Percentiles rank a stretch among this genome's conserved stretches.
phyloP scores from a whole-genome alignment of 2,329 filamentous ascomycete species.

The Rhinocladiella mackenziei region DNA sequence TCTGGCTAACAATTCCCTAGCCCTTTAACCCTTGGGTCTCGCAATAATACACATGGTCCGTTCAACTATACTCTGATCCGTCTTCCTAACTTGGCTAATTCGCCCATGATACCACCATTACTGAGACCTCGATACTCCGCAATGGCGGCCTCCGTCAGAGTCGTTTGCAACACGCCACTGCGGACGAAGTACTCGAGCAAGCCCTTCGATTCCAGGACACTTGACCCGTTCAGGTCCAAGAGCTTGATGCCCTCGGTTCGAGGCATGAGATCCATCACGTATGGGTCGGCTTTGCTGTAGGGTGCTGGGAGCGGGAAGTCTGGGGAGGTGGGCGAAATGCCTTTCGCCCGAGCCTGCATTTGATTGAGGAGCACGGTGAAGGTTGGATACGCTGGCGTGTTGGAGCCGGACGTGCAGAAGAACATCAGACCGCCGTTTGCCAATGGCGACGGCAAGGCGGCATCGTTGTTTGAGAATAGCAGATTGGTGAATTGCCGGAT shows the following conservation, averaged over 20 bases:
- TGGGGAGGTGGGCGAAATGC: constrained; percentile 35
- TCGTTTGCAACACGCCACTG: constrained; percentile 71
- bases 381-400: constrained; percentile 60
- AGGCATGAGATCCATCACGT: constrained; percentile 46
- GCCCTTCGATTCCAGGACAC: constrained; percentile 67
- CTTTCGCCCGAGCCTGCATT: constrained; percentile 41
- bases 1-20: too few relatives aligned
- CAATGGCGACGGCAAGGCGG: constrained; percentile 35
- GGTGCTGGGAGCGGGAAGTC: constrained; percentile 48
- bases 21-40: too few relatives aligned
- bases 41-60: neutral
- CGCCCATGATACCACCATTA: constrained; percentile 76
- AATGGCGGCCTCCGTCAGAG: constrained; percentile 67
- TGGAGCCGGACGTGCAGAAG: constrained; percentile 69
- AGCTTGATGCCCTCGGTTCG: constrained; percentile 34
- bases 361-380: constrained; percentile 64
- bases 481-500: constrained; percentile 70
- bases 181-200: constrained; percentile 92
- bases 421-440: constrained; percentile 76
- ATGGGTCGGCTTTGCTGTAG: constrained; percentile 50
- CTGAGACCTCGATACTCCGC: constrained; percentile 79
- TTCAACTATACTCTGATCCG: constrained; percentile 36
- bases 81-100: constrained; percentile 69
- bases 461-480: constrained; percentile 61
- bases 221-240: constrained; percentile 62